These are phyloP conservation scores for Yamadazyma mexicana DNA, from an alignment of 1,139 yeast genomes.

Conservation along the genomic window DNA sequence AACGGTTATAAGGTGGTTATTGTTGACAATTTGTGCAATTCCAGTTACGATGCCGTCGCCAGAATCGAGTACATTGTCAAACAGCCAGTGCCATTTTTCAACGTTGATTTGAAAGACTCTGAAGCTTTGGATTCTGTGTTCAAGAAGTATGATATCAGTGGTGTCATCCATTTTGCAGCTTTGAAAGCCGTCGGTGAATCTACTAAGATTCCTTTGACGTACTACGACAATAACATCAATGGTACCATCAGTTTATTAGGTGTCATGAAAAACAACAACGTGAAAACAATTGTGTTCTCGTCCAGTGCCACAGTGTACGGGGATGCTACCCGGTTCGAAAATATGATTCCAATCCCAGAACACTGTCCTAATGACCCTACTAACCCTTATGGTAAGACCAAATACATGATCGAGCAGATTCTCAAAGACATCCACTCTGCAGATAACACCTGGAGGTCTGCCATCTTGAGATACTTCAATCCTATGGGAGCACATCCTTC, in stretches of 20 bases:
- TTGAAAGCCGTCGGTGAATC: constrained; percentile 85
- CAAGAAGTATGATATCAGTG: constrained; percentile 47
- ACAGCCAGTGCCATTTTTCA: constrained; percentile 53
- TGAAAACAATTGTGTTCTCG: constrained; percentile 67
- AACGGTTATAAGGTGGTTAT: constrained; percentile 70
- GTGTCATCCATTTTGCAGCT: constrained; percentile 85
- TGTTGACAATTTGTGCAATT: constrained; percentile 68
- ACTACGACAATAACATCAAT: constrained; percentile 67
- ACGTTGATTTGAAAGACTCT: constrained; percentile 59
- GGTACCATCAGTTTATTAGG: constrained; percentile 65
- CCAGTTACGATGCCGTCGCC: constrained; percentile 66
- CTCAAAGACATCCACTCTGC: constrained; percentile 56
- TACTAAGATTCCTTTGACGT: constrained; percentile 66
- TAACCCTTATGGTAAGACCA: constrained; percentile 77
- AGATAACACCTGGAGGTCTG: constrained; percentile 55
- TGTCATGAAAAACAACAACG: constrained; percentile 48
- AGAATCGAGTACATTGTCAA: constrained; percentile 60
- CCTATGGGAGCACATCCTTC: constrained; percentile 88
- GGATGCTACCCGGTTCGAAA: constrained; percentile 70
- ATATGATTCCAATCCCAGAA: constrained; percentile 81
- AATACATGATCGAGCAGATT: constrained; percentile 63
- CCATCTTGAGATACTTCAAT: constrained; percentile 73
- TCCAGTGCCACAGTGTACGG: constrained; percentile 87
- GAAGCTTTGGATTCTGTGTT: constrained; percentile 51
- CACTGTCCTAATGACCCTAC: constrained; percentile 76